A percentile compares a stretch with the other conserved stretches of the same genome.
These are phyloP conservation scores for Draba incana DNA, from an alignment of 345 rosid genomes.

Conservation along the genomic window DNA sequence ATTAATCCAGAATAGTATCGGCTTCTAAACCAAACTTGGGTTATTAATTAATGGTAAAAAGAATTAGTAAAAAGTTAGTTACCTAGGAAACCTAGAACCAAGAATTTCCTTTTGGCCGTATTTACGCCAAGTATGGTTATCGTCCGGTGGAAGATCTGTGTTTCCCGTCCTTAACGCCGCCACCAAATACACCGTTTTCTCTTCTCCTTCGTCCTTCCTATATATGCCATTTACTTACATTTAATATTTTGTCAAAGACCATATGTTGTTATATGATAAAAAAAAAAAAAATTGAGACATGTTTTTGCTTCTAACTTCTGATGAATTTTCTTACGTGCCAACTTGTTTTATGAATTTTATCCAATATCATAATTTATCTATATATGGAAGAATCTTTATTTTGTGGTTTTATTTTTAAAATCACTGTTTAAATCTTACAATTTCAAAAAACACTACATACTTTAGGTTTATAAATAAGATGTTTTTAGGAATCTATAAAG, in stretches of 20 bases:
- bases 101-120: slow-evolving; percentile 92
- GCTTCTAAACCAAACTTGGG: slow-evolving; percentile 2
- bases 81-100: slow-evolving; percentile 76
- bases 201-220: slow-evolving; percentile 51
- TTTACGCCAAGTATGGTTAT: slow-evolving; percentile 81
- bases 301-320: not conserved
- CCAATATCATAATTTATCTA: not conserved
- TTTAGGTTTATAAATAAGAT: too few species aligned
- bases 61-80: slow-evolving; percentile 1
- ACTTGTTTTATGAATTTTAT: not conserved
- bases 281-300: not conserved
- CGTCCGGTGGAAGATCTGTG: slow-evolving; percentile 75
- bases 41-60: not conserved
- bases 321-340: too few species aligned
- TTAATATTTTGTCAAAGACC: too few species aligned
- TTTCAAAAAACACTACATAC: too few species aligned
- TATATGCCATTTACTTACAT: not conserved
- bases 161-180: slow-evolving; percentile 69
- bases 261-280: too few species aligned
- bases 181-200: slow-evolving; percentile 41
- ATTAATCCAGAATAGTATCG: not conserved
- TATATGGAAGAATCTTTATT: too few species aligned
- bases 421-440: too few species aligned
- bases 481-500: too few species aligned
- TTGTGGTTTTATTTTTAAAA: too few species aligned